Evolutionary conservation across 495 filamentous ascomycete genomes (phyloP).

Genomic region (Podospora comata): DNA sequence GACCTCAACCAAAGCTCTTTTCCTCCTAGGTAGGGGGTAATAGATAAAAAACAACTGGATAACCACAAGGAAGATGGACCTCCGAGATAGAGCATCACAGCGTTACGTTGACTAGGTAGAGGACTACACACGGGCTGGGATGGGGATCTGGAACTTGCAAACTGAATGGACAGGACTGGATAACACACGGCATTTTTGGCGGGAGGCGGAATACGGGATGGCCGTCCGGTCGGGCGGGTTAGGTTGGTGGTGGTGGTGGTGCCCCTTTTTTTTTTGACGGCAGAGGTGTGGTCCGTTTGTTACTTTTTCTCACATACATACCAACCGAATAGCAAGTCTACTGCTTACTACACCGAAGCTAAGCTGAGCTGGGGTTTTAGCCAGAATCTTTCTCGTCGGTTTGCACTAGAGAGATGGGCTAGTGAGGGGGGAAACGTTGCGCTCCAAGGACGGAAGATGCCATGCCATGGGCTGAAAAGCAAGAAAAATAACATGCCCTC

Average conservation of each 20-base stretch:
- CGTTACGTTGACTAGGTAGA: not conserved
- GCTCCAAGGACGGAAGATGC: not conserved
- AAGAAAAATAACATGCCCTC: not conserved
- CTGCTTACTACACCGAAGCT: not conserved
- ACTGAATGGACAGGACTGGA: not conserved
- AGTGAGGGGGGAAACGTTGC: not conserved
- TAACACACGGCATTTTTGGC: not conserved
- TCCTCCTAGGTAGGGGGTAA: not conserved
- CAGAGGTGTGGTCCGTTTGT: not conserved
- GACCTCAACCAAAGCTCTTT: not conserved
- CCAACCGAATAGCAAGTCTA: not conserved
- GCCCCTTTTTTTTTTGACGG: not conserved
- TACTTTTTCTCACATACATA: not conserved
- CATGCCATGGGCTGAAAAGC: not conserved
- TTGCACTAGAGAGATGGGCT: not conserved
- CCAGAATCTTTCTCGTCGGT: not conserved
- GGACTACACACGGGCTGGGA: not conserved
- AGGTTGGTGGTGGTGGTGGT: not conserved
- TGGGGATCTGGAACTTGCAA: not conserved
- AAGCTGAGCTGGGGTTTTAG: not conserved
- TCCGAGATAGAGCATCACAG: not conserved
- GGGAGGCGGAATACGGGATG: not conserved
- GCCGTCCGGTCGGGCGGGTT: not conserved
- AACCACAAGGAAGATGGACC: not conserved
- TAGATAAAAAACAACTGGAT: not conserved